These are phyloP conservation scores for Suillus hirtellus DNA, from an alignment of 768 basidiomycete species.

Conservation along the genomic window DNA sequence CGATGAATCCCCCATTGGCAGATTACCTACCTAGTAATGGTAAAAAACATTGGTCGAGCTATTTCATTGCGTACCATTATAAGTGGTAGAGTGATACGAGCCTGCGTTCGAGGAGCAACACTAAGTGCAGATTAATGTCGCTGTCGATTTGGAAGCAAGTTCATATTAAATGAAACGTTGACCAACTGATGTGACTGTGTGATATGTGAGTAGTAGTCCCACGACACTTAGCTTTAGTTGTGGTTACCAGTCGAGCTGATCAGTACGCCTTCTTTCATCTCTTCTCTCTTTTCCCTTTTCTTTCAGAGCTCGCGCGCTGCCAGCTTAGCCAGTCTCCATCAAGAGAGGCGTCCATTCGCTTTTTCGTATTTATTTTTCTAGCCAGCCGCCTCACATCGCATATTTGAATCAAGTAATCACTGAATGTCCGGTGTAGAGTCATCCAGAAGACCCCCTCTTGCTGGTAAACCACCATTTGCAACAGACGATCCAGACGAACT, in stretches of 20 bases:
- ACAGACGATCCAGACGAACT: constrained; percentile 66
- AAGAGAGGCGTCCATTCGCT: constrained; percentile 9
- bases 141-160: neutral
- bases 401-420: constrained; percentile 4
- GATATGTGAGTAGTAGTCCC: neutral
- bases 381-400: neutral
- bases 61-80: neutral
- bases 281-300: neutral
- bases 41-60: neutral
- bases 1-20: neutral
- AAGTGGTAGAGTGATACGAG: neutral
- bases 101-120: neutral
- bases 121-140: neutral
- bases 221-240: constrained; percentile 1
- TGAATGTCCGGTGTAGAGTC: constrained; percentile 1
- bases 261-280: neutral
- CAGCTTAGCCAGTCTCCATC: constrained; percentile 7
- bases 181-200: neutral
- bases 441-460: constrained; percentile 5
- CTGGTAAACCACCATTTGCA: constrained; percentile 40
- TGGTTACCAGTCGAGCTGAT: neutral
- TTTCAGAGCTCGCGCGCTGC: constrained; percentile 4
- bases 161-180: neutral
- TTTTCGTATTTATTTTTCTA: constrained; percentile 7
- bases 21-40: neutral